Conservation (phyloP, 805 yeast genomes). For the Candida railenensis region DNA sequence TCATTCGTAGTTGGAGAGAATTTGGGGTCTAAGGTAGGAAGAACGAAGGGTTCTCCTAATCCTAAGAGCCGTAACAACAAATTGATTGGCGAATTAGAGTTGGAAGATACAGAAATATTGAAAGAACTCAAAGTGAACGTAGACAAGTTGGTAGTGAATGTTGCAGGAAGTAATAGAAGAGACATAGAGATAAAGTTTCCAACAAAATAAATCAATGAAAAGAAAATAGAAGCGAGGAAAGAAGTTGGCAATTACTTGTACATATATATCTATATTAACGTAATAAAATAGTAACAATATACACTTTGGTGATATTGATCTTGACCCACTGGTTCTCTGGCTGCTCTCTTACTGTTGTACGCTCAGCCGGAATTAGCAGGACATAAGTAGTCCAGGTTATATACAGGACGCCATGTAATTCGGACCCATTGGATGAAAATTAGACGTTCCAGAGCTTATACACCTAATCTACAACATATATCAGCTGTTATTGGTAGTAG, state of each 20-base stretch:
- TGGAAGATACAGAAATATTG: not conserved
- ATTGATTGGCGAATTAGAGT: not conserved
- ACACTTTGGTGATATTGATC: too few relatives aligned
- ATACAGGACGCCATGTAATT: too few relatives aligned
- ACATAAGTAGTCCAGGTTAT: too few relatives aligned
- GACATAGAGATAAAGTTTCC: slow-evolving; percentile 1
- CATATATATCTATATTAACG: too few relatives aligned
- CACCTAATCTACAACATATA: too few relatives aligned
- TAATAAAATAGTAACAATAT: too few relatives aligned
- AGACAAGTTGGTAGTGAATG: not conserved
- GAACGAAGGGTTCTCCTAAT: not conserved
- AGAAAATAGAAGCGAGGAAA: not conserved
- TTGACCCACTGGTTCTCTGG: too few relatives aligned
- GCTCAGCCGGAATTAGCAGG: too few relatives aligned
- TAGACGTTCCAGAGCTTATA: too few relatives aligned
- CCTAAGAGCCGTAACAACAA: not conserved
- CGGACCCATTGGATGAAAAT: too few relatives aligned
- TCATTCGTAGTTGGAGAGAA: slow-evolving; percentile 4
- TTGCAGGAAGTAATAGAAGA: not conserved
- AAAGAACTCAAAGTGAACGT: not conserved
- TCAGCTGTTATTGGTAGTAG: not conserved
- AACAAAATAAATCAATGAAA: not conserved
- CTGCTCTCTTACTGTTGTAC: too few relatives aligned
- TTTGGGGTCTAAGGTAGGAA: not conserved
- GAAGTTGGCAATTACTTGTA: not conserved